Percentiles rank a stretch among this genome's conserved stretches.
These are phyloP conservation scores for Phytophthora megakarya DNA, from an alignment of 352 stramenopile species.

Conservation along the genomic window DNA sequence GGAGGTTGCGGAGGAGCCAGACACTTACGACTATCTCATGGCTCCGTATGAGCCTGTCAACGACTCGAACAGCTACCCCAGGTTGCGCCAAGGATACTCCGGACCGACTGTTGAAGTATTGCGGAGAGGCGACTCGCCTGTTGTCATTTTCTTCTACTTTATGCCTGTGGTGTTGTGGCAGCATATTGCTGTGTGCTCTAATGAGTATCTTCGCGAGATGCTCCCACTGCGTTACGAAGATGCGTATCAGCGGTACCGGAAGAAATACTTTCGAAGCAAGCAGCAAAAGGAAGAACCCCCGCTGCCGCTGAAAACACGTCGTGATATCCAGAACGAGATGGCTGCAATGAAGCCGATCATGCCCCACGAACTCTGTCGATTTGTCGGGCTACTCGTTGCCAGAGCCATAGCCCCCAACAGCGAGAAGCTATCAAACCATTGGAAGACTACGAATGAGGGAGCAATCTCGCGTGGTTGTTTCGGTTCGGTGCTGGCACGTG, in stretches of 20 bases:
- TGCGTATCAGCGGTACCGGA: conserved; percentile 12
- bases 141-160: conserved; percentile 25
- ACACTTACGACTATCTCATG: neutral
- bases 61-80: neutral
- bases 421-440: conserved; percentile 20
- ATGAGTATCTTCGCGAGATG: conserved; percentile 21
- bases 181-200: conserved; percentile 21
- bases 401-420: conserved; percentile 16
- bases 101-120: neutral
- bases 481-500: neutral
- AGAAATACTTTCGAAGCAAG: too few species aligned
- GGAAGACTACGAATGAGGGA: conserved; percentile 7
- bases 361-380: neutral
- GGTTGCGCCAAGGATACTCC: conserved; percentile 9
- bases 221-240: neutral
- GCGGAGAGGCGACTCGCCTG: neutral
- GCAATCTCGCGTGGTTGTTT: conserved; percentile 19
- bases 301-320: conserved; percentile 7
- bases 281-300: neutral
- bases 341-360: conserved; percentile 3
- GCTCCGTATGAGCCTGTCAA: conserved; percentile 8
- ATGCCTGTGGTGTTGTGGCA: conserved; percentile 21
- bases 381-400: conserved; percentile 1
- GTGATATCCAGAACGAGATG: conserved; percentile 18
- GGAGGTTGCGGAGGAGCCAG: conserved; percentile 11